Evolutionary conservation across 192 early-diverging fungal species (phyloP), one percentile per base, ranked within the genome.

Genomic region (Mortierella alpina): DNA sequence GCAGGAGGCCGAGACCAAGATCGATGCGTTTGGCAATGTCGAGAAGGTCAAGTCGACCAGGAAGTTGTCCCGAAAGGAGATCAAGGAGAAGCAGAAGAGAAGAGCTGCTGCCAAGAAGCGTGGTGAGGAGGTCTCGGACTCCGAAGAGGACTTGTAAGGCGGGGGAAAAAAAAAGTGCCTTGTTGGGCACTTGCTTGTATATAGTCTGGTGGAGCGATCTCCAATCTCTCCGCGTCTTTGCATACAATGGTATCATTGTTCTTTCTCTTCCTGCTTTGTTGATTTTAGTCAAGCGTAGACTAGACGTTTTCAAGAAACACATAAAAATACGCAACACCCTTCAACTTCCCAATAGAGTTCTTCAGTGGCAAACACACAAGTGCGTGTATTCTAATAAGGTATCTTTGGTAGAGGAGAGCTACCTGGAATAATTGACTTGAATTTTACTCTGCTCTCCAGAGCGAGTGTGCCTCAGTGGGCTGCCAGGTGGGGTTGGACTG

Each of bases 21-120:
- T 88, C 56, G 93, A 94, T 83, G 92, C 91, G 17, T 90, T 92
- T 62, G 93, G 93, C 56, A 94, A 93, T 83, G 87, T 90, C 23
- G 70, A 86, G 68, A 92, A 93, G 83, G 92, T 91, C 85, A 83
- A 86, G 71, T 90, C 87, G 71, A 87, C 89, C 59, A 76, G 73
- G 55, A 86, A 86, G 74, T 66, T 88, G 55, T 79, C 85, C 48
- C 78, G 83, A 68, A 84, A 84, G 68, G 87, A 88, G 49, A 50
- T 86, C 52, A 84, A 85, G 59, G 84, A 88, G 63, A 88, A 85
- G 83, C 85, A 86, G 73, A 88, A 88, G 85, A 73, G 73, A 3
- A 81, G 87, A 57, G 83, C 84, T 48, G 85, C 82, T 22, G 81
- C 85, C 57, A 82, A 85, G 59, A 83, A 83, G 53, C 85, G 87